A percentile compares a stretch with the other conserved stretches of the same genome.
Evolutionary conservation across 2,329 filamentous ascomycete genomes (phyloP).

Genomic region (Colletotrichum sublineola): DNA sequence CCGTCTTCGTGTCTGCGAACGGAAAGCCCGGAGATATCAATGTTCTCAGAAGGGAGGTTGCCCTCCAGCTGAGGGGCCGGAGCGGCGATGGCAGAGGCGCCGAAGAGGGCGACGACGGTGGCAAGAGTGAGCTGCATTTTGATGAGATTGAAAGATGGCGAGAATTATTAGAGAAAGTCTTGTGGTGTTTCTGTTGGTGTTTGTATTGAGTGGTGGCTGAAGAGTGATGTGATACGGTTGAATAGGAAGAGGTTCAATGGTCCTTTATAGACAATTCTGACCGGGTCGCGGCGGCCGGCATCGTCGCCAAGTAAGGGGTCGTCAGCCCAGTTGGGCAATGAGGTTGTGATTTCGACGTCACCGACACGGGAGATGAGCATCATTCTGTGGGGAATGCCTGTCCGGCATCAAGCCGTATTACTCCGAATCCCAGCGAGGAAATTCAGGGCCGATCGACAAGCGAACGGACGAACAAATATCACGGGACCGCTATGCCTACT

Average conservation of each 20-base stretch:
- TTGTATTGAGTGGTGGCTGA: neutral
- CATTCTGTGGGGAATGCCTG: conserved; percentile 36
- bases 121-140: conserved; percentile 47
- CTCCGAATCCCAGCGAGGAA: neutral
- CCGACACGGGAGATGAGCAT: conserved; percentile 4
- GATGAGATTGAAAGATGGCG: neutral
- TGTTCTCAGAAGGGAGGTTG: conserved; percentile 44
- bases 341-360: conserved; percentile 39
- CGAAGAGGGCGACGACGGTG: conserved; percentile 42
- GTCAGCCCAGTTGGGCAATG: conserved; percentile 19
- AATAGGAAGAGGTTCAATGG: neutral
- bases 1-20: conserved; percentile 44
- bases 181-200: neutral
- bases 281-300: neutral
- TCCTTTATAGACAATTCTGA: neutral
- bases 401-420: conserved; percentile 4
- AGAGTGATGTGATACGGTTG: neutral
- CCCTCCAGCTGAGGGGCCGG: conserved; percentile 28
- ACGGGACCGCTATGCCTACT: neutral
- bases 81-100: conserved; percentile 43
- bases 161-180: neutral
- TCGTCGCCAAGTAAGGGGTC: conserved; percentile 4
- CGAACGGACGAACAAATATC: neutral
- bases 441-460: neutral
- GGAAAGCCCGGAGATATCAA: conserved; percentile 45